Evolutionary conservation across 2,329 filamentous ascomycete species (phyloP).

Genomic region (Drechslerella coelobrocha): DNA sequence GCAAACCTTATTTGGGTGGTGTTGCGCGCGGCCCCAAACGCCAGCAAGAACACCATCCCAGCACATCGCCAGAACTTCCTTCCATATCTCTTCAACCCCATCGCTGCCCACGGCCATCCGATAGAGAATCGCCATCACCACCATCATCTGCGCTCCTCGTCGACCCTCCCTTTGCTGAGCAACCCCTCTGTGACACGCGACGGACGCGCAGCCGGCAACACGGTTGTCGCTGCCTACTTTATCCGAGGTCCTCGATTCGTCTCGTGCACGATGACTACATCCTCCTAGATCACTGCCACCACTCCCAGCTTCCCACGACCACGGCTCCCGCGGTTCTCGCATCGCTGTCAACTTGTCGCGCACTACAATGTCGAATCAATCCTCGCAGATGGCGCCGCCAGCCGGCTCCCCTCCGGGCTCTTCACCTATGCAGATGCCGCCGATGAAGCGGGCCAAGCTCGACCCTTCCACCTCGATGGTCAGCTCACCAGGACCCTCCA

Average conservation of each 20-base stretch:
- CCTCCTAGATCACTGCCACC: conserved; percentile 23
- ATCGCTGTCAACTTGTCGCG: background rate
- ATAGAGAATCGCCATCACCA: conserved; percentile 11
- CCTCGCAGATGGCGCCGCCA: conserved; percentile 19
- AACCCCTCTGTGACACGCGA: background rate
- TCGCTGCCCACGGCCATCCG: background rate
- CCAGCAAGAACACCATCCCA: too few species aligned
- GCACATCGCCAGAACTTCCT: too few species aligned
- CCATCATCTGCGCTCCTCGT: background rate
- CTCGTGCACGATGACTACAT: conserved; percentile 14
- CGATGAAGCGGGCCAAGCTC: conserved; percentile 37
- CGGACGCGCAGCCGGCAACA: conserved; percentile 13
- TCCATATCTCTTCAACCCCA: conserved; percentile 9
- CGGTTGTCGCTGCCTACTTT: conserved; percentile 18
- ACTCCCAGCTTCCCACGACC: too few species aligned
- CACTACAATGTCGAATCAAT: conserved; percentile 19
- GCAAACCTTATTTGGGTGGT: background rate
- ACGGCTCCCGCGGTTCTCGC: too few species aligned
- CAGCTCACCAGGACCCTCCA: conserved; percentile 34
- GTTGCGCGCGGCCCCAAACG: too few species aligned
- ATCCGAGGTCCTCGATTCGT: background rate
- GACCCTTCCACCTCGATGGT: conserved; percentile 25
- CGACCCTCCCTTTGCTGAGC: background rate
- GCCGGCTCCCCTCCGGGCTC: conserved; percentile 35
- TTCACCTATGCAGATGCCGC: conserved; percentile 28